Evolutionary conservation across 2,329 filamentous ascomycete species (phyloP).

Genomic region (Fusarium verticillioides): DNA sequence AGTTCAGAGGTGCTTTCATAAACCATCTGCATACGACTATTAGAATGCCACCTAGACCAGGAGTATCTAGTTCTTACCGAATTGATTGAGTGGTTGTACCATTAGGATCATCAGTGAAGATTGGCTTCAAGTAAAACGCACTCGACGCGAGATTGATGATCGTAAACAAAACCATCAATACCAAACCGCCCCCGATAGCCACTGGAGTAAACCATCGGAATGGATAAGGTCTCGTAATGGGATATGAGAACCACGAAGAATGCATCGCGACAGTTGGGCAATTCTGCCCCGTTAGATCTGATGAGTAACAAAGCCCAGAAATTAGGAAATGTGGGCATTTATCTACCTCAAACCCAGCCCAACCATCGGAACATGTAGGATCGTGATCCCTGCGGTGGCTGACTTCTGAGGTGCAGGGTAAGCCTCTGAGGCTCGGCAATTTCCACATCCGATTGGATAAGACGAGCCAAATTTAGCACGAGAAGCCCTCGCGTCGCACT

Average conservation of each 20-base stretch:
- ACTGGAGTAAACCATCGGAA: conserved; percentile 29
- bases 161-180: conserved; percentile 2
- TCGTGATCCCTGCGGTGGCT: background rate
- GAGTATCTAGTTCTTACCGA: background rate
- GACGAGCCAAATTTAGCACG: background rate
- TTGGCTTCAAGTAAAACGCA: conserved; percentile 15
- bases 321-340: background rate
- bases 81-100: background rate
- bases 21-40: background rate
- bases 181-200: background rate
- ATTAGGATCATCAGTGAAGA: conserved; percentile 23
- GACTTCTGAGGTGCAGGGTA: background rate
- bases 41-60: rapidly evolving
- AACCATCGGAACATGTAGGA: background rate
- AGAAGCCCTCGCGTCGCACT: background rate
- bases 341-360: background rate
- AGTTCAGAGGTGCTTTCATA: conserved; percentile 23
- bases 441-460: background rate
- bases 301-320: background rate
- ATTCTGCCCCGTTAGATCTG: too few relatives aligned
- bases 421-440: background rate
- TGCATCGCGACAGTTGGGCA: background rate
- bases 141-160: conserved; percentile 27
- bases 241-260: conserved; percentile 27
- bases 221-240: conserved; percentile 14